These are phyloP conservation scores for Ogataea nonfermentans DNA, from an alignment of 805 yeast species.

Conservation along the genomic window DNA sequence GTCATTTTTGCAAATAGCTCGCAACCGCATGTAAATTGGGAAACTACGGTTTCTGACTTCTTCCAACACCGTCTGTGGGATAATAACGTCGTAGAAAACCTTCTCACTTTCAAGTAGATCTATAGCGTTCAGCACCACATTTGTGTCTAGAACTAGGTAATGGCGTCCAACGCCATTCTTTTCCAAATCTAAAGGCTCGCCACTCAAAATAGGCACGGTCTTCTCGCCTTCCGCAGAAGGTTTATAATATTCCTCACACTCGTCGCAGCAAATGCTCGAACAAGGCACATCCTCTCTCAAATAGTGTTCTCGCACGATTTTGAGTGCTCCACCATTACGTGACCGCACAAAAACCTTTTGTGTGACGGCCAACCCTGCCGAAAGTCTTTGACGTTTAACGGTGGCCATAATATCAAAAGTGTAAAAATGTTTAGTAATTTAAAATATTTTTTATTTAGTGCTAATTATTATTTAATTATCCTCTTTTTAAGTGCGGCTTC, in stretches of 20 bases:
- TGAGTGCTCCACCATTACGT: slow-evolving; percentile 84
- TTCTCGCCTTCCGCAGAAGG: slow-evolving; percentile 67
- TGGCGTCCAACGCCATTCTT: slow-evolving; percentile 57
- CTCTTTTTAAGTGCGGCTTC: slow-evolving; percentile 43
- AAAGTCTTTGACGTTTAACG: slow-evolving; percentile 41
- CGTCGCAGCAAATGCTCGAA: slow-evolving; percentile 64
- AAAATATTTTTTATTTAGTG: background rate
- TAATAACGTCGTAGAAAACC: slow-evolving; percentile 81
- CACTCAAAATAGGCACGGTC: slow-evolving; percentile 67
- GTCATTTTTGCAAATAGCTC: slow-evolving; percentile 71
- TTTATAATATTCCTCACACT: slow-evolving; percentile 54
- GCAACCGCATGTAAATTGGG: slow-evolving; percentile 82
- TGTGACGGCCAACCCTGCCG: slow-evolving; percentile 62
- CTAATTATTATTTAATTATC: background rate
- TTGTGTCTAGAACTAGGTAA: slow-evolving; percentile 83
- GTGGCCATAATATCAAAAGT: slow-evolving; percentile 12
- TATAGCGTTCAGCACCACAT: slow-evolving; percentile 82
- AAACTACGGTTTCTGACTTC: slow-evolving; percentile 86
- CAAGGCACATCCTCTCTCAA: slow-evolving; percentile 92
- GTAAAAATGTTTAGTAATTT: background rate
- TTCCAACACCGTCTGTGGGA: slow-evolving; percentile 94
- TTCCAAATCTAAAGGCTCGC: slow-evolving; percentile 49
- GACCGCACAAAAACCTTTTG: slow-evolving; percentile 91
- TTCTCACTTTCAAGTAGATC: slow-evolving; percentile 78
- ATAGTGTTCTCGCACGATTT: slow-evolving; percentile 92